A percentile compares a stretch with the other conserved stretches of the same genome.
Evolutionary conservation across 2,329 filamentous ascomycete species (phyloP).

Genomic region (Cryphonectria japonica): DNA sequence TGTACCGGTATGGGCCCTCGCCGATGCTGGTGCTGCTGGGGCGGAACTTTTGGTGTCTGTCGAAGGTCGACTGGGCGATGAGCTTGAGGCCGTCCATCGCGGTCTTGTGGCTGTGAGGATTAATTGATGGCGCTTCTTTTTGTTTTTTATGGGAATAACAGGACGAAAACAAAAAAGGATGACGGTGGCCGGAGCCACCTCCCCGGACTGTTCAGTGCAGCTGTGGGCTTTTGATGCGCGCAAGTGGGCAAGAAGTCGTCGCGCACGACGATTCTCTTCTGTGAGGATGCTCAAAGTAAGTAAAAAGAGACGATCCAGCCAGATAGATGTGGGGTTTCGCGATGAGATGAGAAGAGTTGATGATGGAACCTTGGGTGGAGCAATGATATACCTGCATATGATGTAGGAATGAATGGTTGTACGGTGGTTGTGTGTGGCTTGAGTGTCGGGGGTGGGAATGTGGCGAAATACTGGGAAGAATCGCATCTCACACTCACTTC

Average conservation of each 20-base stretch:
- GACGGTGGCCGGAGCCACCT: constrained; percentile 8
- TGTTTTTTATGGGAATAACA: too few relatives aligned
- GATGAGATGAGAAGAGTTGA: constrained; percentile 12
- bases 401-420: too few relatives aligned
- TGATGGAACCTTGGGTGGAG: background rate
- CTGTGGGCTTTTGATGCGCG: background rate
- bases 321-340: constrained; percentile 5
- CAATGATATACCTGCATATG: background rate
- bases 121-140: too few relatives aligned
- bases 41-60: constrained; percentile 28
- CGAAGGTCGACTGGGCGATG: constrained; percentile 29
- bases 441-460: constrained; percentile 16
- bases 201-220: background rate
- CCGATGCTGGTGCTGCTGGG: constrained; percentile 10
- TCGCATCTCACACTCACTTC: background rate
- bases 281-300: too few relatives aligned
- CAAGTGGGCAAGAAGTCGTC: background rate
- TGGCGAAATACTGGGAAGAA: constrained; percentile 21
- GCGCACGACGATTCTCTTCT: background rate
- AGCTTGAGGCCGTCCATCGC: constrained; percentile 28
- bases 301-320: background rate
- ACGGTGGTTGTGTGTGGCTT: constrained; percentile 21
- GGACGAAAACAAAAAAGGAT: too few relatives aligned
- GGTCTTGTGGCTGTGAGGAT: background rate
- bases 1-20: constrained; percentile 22